A percentile compares a stretch with the other conserved stretches of the same genome.
phyloP scores from a whole-genome alignment of 2,329 filamentous ascomycete genomes.

The Aspergillus pseudotamarii region DNA sequence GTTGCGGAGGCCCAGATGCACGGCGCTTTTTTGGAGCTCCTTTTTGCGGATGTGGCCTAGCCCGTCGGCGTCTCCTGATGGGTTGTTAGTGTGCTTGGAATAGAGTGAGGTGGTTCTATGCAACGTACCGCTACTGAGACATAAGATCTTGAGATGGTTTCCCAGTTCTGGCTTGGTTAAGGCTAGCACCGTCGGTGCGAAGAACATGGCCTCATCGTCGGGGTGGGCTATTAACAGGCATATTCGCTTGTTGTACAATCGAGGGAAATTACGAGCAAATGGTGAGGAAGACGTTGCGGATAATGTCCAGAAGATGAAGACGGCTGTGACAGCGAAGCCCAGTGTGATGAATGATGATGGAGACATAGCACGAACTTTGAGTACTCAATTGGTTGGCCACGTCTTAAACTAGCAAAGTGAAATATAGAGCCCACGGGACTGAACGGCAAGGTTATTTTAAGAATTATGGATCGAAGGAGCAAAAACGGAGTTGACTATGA shows the following conservation, averaged over 20 bases:
- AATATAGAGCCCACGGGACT: background rate
- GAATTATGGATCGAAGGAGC: background rate
- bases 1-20: slow-evolving; percentile 72
- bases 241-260: slow-evolving; percentile 79
- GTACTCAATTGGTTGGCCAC: background rate
- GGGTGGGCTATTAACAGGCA: slow-evolving; percentile 94
- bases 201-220: slow-evolving; percentile 99
- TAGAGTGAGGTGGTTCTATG: background rate
- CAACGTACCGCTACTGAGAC: slow-evolving; percentile 75
- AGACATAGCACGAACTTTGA: slow-evolving; percentile 16
- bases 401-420: background rate
- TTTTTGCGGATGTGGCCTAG: slow-evolving; percentile 79
- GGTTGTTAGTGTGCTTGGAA: slow-evolving; percentile 5
- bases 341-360: slow-evolving; percentile 29
- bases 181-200: slow-evolving; percentile 83
- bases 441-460: background rate
- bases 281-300: slow-evolving; percentile 44
- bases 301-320: slow-evolving; percentile 48
- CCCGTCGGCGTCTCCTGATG: slow-evolving; percentile 76
- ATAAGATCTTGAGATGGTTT: slow-evolving; percentile 93
- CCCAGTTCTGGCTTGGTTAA: slow-evolving; percentile 76
- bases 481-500: background rate
- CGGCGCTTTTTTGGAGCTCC: slow-evolving; percentile 80
- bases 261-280: slow-evolving; percentile 53
- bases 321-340: slow-evolving; percentile 40